Base-by-base conservation (phyloP, 192 early-diverging fungal species). In the Mortierella hygrophila region DNA sequence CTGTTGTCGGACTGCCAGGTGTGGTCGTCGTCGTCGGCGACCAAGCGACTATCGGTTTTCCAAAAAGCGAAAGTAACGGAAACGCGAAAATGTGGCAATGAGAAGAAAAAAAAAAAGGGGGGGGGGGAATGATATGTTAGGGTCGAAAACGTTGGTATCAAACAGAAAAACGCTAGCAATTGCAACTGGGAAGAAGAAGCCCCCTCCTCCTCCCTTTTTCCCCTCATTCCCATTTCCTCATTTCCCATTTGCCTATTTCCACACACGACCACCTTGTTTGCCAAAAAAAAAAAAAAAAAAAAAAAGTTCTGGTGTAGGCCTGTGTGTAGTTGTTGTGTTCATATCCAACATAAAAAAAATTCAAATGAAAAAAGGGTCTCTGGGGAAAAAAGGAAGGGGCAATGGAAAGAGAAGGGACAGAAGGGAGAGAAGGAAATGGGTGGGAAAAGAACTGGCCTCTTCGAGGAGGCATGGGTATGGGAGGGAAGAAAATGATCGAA, bases 1-100 rank as follows among this genome's bases (percentile, higher is more conserved):
- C 32, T 41, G 79, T 81, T 26, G 63, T 35, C 38, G 73, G 63
- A 44, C 44, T 75, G 74, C 68, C 23, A 81, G 74, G 73, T 63
- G 68, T 60, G 80, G 73, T 70, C 42, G n/a, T 15, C 13, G 37
- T 4, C 16, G 42, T 32, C 11, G 29, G 26, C 18, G 21, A 76
- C 52, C 40, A 68, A 68, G 29, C 44, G 49, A 68, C 21, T 68
- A 47, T 29, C 40, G 23, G 26, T 2, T 2, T 1, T 10, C 49
- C n/a, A 44, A 60, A 65, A 40, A 41, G 40, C 16, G 13, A 44
- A 60, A 32, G 57, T 42, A 21, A 63, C 8, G 74, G 23, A 20
- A 76, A 20, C 9, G 47, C 26, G 29, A 42, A 65, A 57, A 76
- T 21, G 21, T 15, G 26, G 65, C 11, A 37, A 68, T 26, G 4